phyloP scores from a whole-genome alignment of 805 yeast genomes.

The Candida chauliodis region DNA sequence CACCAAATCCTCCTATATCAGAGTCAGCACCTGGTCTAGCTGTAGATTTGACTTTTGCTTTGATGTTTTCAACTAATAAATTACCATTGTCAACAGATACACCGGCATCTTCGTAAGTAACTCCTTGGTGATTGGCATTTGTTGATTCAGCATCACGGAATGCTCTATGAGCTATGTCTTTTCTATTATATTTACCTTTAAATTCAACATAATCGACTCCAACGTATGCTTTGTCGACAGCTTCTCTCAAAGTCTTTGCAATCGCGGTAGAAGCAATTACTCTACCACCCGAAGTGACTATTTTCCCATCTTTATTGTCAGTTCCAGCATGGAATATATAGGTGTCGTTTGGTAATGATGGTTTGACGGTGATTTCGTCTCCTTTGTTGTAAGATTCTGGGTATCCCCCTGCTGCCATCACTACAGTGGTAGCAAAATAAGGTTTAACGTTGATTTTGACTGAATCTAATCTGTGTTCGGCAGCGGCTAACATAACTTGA shows the following conservation, averaged over 20 bases:
- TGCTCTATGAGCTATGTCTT: conserved; percentile 95
- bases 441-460: conserved; percentile 54
- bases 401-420: conserved; percentile 95
- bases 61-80: conserved; percentile 82
- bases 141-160: conserved; percentile 51
- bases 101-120: conserved; percentile 95
- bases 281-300: conserved; percentile 88
- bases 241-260: conserved; percentile 68
- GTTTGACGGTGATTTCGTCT: conserved; percentile 65
- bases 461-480: conserved; percentile 89
- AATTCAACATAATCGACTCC: conserved; percentile 80
- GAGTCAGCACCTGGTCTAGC: conserved; percentile 96
- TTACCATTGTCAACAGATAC: conserved; percentile 97
- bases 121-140: conserved; percentile 29
- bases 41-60: conserved; percentile 86
- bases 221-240: conserved; percentile 80
- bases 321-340: conserved; percentile 97
- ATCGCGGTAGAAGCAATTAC: conserved; percentile 93
- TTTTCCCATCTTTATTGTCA: conserved; percentile 45
- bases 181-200: conserved; percentile 75
- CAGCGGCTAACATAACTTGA: conserved; percentile 87
- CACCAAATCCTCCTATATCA: conserved; percentile 98
- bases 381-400: conserved; percentile 87
- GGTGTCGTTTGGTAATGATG: conserved; percentile 52
- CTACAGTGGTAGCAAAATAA: conserved; percentile 80